Evolutionary conservation across 345 rosid species (phyloP).

Genomic region (Garcia nutans): DNA sequence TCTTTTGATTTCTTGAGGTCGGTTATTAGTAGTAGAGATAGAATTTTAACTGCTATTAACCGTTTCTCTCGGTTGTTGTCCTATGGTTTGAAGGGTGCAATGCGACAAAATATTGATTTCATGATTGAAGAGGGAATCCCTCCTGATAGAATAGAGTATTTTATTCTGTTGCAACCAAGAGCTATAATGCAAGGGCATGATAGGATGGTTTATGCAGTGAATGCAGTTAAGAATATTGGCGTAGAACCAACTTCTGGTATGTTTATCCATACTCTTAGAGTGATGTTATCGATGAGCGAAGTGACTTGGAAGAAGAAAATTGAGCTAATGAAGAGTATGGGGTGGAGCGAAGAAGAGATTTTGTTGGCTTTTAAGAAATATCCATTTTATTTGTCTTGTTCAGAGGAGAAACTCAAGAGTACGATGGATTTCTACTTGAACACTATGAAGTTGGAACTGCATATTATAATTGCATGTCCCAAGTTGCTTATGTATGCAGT

Average conservation of each 20-base stretch:
- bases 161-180: constrained; percentile 16
- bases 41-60: constrained; percentile 13
- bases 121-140: constrained; percentile 23
- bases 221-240: too few species aligned
- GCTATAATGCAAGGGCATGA: not conserved
- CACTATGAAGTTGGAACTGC: constrained; percentile 7
- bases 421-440: constrained; percentile 19
- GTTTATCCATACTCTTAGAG: too few species aligned
- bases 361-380: too few species aligned
- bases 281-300: too few species aligned
- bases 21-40: constrained; percentile 7
- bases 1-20: constrained; percentile 16
- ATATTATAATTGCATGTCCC: constrained; percentile 13
- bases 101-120: constrained; percentile 23
- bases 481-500: constrained; percentile 13
- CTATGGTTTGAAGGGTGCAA: not conserved
- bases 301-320: too few species aligned
- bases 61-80: constrained; percentile 20
- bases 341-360: too few species aligned
- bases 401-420: constrained; percentile 23
- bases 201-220: too few species aligned
- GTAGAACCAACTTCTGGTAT: too few species aligned
- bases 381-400: constrained; percentile 8
- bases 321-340: too few species aligned
- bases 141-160: not conserved